These are phyloP conservation scores for Paraconiothyrium sp. DNA, from an alignment of 2,329 filamentous ascomycete species.

Conservation along the genomic window DNA sequence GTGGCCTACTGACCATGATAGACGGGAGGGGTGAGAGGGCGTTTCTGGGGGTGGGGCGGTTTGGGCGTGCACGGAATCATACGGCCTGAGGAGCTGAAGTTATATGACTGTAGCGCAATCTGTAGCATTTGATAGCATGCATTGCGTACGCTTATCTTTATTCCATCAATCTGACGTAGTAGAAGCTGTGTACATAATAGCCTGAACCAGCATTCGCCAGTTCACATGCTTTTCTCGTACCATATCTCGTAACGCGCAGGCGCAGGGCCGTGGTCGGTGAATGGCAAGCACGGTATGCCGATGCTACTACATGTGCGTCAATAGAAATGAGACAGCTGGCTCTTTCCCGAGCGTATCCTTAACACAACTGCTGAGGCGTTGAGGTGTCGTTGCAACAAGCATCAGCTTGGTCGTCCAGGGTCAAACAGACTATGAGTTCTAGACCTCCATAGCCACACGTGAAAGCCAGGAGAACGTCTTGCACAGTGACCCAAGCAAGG, in stretches of 20 bases:
- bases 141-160: constrained; percentile 2
- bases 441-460: constrained; percentile 35
- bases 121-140: constrained; percentile 5
- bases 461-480: constrained; percentile 29
- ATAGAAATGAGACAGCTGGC: neutral
- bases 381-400: constrained; percentile 49
- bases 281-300: neutral
- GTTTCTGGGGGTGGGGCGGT: neutral
- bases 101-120: constrained; percentile 4
- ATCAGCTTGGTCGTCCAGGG: constrained; percentile 30
- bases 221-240: constrained; percentile 7
- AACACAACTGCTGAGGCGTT: neutral
- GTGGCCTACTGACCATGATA: neutral
- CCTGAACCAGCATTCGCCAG: neutral
- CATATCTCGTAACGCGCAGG: neutral
- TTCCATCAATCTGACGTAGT: neutral
- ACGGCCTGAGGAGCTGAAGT: neutral
- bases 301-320: neutral
- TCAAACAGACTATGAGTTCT: constrained; percentile 27
- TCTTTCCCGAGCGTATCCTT: neutral
- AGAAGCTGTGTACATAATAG: neutral
- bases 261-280: neutral
- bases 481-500: constrained; percentile 22
- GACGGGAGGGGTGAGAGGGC: neutral
- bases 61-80: neutral